Percentiles rank a stretch among this genome's conserved stretches.
Evolutionary conservation across 1,284 basidiomycete species (phyloP).

Genomic region (Rhodotorula sp.): DNA sequence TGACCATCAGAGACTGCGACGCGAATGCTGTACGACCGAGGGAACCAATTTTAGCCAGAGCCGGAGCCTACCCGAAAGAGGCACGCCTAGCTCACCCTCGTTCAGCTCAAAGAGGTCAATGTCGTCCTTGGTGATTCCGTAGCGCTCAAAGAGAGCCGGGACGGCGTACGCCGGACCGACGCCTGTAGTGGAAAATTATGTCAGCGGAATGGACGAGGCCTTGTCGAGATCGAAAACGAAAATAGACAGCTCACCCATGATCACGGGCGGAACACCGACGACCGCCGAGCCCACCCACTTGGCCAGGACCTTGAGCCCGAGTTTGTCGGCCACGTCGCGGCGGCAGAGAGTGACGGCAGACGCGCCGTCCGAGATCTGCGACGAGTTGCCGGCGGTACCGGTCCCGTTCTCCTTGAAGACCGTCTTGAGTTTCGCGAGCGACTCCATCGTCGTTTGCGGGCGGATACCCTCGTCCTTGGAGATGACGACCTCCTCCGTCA

Average conservation of each 20-base stretch:
- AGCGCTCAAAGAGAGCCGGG: conserved; percentile 38
- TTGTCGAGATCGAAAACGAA: background rate
- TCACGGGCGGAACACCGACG: conserved; percentile 46
- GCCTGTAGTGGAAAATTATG: conserved; percentile 26
- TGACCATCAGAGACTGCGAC: conserved; percentile 51
- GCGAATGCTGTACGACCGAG: conserved; percentile 49
- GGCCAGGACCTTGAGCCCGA: conserved; percentile 50
- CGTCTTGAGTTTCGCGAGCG: conserved; percentile 52
- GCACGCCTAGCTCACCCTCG: conserved; percentile 22
- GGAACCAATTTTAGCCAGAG: background rate
- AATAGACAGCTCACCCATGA: conserved; percentile 43
- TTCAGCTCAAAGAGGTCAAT: conserved; percentile 45
- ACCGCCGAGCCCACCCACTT: conserved; percentile 51
- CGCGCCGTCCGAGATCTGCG: conserved; percentile 53
- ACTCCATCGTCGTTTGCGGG: conserved; percentile 39
- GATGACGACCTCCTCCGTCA: conserved; percentile 41
- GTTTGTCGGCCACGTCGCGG: conserved; percentile 51
- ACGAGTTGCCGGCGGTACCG: conserved; percentile 52
- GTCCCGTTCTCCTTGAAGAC: conserved; percentile 52
- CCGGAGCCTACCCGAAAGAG: background rate
- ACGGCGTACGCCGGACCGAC: conserved; percentile 45
- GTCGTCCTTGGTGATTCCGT: conserved; percentile 42
- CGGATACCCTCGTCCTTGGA: conserved; percentile 48
- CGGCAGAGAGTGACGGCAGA: conserved; percentile 51
- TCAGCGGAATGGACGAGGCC: background rate